Evolutionary conservation across 1,284 basidiomycete species (phyloP).

Genomic region (Gomphus bonarii): DNA sequence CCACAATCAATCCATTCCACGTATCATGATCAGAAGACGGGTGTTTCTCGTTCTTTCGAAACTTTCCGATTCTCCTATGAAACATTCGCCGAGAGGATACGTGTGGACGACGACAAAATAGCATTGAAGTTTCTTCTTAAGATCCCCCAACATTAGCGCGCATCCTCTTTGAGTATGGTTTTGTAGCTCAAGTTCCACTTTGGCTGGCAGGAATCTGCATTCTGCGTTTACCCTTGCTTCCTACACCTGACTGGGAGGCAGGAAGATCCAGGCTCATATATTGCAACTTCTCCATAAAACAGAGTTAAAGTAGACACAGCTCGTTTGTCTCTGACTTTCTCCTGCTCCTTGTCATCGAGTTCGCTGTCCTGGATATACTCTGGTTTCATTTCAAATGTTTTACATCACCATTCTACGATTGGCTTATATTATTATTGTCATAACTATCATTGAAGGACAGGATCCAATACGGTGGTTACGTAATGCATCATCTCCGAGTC

Average conservation of each 20-base stretch:
- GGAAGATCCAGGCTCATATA: slow-evolving; percentile 25
- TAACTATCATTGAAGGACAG: neutral
- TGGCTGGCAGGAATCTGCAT: slow-evolving; percentile 31
- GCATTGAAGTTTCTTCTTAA: neutral
- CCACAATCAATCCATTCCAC: neutral
- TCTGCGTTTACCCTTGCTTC: slow-evolving; percentile 27
- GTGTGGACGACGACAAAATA: neutral
- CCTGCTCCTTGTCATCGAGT: slow-evolving; percentile 4
- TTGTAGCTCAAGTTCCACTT: slow-evolving; percentile 21
- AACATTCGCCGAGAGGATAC: neutral
- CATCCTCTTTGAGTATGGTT: slow-evolving; percentile 8
- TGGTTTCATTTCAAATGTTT: neutral
- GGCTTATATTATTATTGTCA: neutral
- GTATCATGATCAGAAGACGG: neutral
- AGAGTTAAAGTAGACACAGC: slow-evolving; percentile 30
- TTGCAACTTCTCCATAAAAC: slow-evolving; percentile 25
- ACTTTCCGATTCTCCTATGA: neutral
- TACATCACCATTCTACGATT: neutral
- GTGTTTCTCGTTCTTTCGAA: neutral
- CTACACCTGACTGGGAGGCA: slow-evolving; percentile 28
- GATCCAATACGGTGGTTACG: neutral
- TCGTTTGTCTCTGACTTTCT: neutral
- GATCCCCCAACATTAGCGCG: slow-evolving; percentile 8
- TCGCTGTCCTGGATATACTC: neutral
- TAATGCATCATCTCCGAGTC: slow-evolving; percentile 4